Percentiles rank a stretch among this genome's conserved stretches.
phyloP scores from a whole-genome alignment of 176 grass and related monocot genomes.

The Alopecurus myosuroides region DNA sequence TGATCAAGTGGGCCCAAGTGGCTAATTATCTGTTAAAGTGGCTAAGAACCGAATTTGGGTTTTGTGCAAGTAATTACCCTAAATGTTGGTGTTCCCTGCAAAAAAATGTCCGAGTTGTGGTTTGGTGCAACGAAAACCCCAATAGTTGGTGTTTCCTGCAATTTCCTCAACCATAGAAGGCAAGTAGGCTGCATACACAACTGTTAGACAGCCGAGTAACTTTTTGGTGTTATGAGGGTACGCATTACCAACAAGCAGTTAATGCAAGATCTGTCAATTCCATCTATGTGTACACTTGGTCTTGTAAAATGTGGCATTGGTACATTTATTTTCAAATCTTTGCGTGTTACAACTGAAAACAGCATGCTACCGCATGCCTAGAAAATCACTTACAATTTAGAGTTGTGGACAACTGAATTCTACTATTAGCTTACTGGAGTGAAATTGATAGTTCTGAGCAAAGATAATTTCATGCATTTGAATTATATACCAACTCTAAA shows the following conservation, averaged over 20 bases:
- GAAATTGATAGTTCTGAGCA: not conserved
- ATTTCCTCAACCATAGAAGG: no score
- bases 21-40: no score
- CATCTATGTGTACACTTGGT: not conserved
- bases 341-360: not conserved
- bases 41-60: no score
- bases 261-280: not conserved
- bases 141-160: no score
- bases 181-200: not conserved
- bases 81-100: no score
- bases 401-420: not conserved
- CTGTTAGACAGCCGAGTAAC: not conserved
- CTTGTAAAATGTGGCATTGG: not conserved
- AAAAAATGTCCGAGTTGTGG: no score
- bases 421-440: not conserved
- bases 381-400: not conserved
- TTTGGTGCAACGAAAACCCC: no score
- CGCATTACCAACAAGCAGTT: not conserved
- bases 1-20: no score
- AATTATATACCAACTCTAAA: constrained; percentile 4
- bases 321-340: not conserved
- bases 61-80: no score
- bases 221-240: not conserved
- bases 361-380: not conserved
- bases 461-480: not conserved